phyloP scores from a whole-genome alignment of 345 rosid species.

The Arabidopsis arenosa region DNA sequence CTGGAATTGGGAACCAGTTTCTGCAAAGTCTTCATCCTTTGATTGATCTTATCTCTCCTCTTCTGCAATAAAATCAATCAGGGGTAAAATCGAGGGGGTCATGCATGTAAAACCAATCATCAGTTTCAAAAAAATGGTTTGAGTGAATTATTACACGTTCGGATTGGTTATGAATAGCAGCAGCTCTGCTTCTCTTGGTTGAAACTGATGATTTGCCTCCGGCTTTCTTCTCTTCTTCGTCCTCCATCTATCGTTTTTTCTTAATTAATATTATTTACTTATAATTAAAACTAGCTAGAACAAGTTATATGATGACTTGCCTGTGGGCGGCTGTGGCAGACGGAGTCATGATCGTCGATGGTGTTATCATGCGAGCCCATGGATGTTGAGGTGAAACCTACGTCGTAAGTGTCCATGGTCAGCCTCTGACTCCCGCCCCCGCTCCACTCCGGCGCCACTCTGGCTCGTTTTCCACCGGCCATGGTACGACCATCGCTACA shows the following conservation, averaged over 20 bases:
- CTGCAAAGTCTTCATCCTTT: slow-evolving; percentile 96
- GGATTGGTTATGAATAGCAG: slow-evolving; percentile 95
- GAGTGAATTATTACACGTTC: slow-evolving; percentile 65
- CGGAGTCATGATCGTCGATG: slow-evolving; percentile 81
- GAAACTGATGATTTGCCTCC: slow-evolving; percentile 69
- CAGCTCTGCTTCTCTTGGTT: slow-evolving; percentile 88
- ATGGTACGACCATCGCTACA: slow-evolving; percentile 54
- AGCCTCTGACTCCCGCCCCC: slow-evolving; percentile 66
- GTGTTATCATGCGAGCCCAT: slow-evolving; percentile 42
- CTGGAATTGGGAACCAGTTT: slow-evolving; percentile 95
- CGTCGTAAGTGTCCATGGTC: slow-evolving; percentile 58
- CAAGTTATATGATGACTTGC: slow-evolving; percentile 36
- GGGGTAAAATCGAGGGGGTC: not conserved
- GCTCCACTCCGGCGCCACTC: slow-evolving; percentile 66
- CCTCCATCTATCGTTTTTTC: slow-evolving; percentile 41
- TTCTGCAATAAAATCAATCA: slow-evolving; percentile 56
- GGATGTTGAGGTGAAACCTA: slow-evolving; percentile 59
- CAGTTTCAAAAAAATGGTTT: not conserved
- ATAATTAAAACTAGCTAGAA: not conserved
- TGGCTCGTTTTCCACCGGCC: slow-evolving; percentile 57
- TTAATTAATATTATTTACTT: slow-evolving; percentile 47
- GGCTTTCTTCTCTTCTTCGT: slow-evolving; percentile 52
- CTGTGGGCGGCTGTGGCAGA: slow-evolving; percentile 65
- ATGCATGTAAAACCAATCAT: not conserved
- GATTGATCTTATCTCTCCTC: slow-evolving; percentile 97